Evolutionary conservation across 305 asterid species (phyloP), one percentile per base, ranked within the genome.

Genomic region (Plantago coronopus): DNA sequence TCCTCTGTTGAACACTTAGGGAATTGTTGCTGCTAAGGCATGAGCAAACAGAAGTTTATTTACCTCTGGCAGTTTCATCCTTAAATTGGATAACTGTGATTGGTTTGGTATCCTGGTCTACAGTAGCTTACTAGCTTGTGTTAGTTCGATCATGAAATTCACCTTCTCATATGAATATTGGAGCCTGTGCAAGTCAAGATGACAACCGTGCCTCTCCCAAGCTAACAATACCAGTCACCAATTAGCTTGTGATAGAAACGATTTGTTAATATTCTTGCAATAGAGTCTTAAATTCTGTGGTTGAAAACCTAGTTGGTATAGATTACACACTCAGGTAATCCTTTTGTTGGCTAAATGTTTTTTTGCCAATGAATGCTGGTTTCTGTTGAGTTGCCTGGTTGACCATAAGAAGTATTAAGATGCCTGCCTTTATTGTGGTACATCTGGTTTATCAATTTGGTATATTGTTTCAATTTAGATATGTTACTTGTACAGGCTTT

Each of bases 331-430:
- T 7, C 18, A n/a, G 6, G 27, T 15, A 38, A 8, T 18, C 23
- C 27, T 27, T 48, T n/a, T 48, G 23, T 45, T 17, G 66, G 57
- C 31, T 47, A 48, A 29, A 15, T 47, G n/a, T 14, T 31, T 48
- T 47, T 34, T 31, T 20, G 29, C 31, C 20, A 4, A 10, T 42
- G 53, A 31, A 17, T 17, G 48, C 25, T 18, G 12, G 42, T 8
- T 27, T 27, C 10, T 3, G 14, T 54, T 12, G 17, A 34, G 46
- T 38, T 13, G 13, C 10, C 42, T 34, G 42, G 2, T 34, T 34
- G 42, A 12, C 38, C 3, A 42, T n/a, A 13, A 50, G 13, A 5
- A 22, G 31, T 23, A 4, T 51, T 17, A 51, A 22, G 57, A 34
- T 34, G 42, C 42, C 38, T 51, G 38, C 38, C 8, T 51, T 51